Percentiles rank a stretch among this genome's conserved stretches.
Evolutionary conservation across 805 yeast genomes (phyloP).

Genomic region (Cyberlindnera japonica): DNA sequence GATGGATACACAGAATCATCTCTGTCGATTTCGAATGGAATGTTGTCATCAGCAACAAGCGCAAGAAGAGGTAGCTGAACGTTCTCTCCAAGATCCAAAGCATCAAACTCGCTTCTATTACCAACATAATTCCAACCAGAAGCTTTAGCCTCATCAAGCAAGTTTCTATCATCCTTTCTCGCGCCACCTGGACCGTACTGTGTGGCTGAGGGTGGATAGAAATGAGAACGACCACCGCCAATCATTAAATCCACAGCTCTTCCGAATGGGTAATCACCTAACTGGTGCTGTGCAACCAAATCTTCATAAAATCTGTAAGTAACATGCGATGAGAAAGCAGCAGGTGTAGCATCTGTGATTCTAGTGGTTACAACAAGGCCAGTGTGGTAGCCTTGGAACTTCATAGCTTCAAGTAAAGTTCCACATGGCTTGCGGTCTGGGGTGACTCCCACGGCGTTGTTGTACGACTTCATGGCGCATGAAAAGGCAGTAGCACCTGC

Average conservation of each 20-base stretch:
- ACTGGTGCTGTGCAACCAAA: slow-evolving; percentile 80
- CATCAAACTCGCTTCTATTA: slow-evolving; percentile 56
- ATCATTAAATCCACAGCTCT: slow-evolving; percentile 76
- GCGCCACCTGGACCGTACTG: slow-evolving; percentile 44
- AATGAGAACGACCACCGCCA: slow-evolving; percentile 91
- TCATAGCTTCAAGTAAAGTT: slow-evolving; percentile 83
- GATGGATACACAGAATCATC: slow-evolving; percentile 61
- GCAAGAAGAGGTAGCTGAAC: slow-evolving; percentile 76
- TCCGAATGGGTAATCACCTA: slow-evolving; percentile 80
- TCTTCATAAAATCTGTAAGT: slow-evolving; percentile 75
- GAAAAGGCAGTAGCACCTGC: slow-evolving; percentile 97
- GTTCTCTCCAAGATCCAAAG: slow-evolving; percentile 51
- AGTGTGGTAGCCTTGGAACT: slow-evolving; percentile 72
- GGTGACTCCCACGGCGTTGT: slow-evolving; percentile 88
- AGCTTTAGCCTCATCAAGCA: slow-evolving; percentile 57
- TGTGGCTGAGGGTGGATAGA: slow-evolving; percentile 45
- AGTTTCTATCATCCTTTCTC: slow-evolving; percentile 65
- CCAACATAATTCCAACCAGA: slow-evolving; percentile 67
- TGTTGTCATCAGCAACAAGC: slow-evolving; percentile 68
- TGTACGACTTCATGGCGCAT: slow-evolving; percentile 78
- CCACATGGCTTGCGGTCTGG: slow-evolving; percentile 75
- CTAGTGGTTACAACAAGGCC: slow-evolving; percentile 92
- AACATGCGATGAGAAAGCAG: slow-evolving; percentile 80
- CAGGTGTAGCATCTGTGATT: slow-evolving; percentile 94
- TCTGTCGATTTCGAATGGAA: slow-evolving; percentile 84